Percentiles rank a stretch among this genome's conserved stretches.
Evolutionary conservation across 768 basidiomycete genomes (phyloP).

Genomic region (Rhodocollybia butyracea): DNA sequence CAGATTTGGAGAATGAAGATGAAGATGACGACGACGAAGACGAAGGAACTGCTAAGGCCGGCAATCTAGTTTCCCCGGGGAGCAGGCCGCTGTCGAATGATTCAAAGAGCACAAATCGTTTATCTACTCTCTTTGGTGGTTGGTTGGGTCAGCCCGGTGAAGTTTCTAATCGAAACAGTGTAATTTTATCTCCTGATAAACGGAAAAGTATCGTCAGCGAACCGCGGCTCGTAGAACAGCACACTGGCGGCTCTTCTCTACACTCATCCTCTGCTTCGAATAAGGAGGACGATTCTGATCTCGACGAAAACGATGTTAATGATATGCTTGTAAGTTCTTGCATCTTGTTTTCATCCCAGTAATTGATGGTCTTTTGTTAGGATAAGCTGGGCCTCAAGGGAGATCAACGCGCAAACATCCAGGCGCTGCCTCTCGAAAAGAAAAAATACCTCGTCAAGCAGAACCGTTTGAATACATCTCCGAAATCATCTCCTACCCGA

Average conservation of each 20-base stretch:
- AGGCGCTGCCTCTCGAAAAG: constrained; percentile 54
- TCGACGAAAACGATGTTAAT: constrained; percentile 55
- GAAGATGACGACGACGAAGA: constrained; percentile 40
- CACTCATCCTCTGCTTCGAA: constrained; percentile 17
- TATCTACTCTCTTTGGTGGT: constrained; percentile 65
- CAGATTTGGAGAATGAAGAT: constrained; percentile 39
- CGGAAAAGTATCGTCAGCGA: constrained; percentile 67
- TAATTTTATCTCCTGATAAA: constrained; percentile 29
- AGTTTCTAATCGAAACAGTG: constrained; percentile 29
- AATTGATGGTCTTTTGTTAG: constrained; percentile 33
- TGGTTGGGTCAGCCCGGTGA: constrained; percentile 53
- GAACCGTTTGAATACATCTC: constrained; percentile 31
- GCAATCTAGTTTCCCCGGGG: constrained; percentile 17
- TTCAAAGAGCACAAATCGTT: constrained; percentile 51
- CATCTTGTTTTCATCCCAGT: not conserved
- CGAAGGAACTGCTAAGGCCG: constrained; percentile 63
- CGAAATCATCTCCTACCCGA: constrained; percentile 24
- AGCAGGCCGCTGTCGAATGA: constrained; percentile 28
- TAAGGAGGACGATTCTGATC: constrained; percentile 31
- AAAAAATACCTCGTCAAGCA: constrained; percentile 67
- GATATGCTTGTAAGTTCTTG: constrained; percentile 57
- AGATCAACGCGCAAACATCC: constrained; percentile 62
- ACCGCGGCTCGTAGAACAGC: constrained; percentile 54
- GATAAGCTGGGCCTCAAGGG: constrained; percentile 72
- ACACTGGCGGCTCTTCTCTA: constrained; percentile 28